Conservation (phyloP, 129 eudicot genomes). For the Chrysanthemum makinoi region DNA sequence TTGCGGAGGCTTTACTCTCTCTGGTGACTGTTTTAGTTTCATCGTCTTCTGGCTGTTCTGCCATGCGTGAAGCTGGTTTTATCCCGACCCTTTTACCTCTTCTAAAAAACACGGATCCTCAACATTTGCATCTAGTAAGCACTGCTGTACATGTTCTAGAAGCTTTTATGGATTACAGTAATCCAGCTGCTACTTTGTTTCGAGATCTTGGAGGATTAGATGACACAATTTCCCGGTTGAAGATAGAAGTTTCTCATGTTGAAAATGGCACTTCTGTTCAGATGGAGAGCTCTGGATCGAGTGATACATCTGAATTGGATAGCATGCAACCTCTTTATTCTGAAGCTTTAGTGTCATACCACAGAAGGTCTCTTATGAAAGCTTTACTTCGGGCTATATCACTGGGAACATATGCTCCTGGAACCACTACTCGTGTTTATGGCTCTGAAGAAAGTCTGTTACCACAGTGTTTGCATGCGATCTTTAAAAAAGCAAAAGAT, state of each 20-base stretch:
- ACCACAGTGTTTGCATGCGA: conserved; percentile 79
- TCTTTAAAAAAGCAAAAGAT: conserved; percentile 80
- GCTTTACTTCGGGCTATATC: conserved; percentile 95
- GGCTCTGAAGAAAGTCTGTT: conserved; percentile 92
- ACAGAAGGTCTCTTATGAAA: conserved; percentile 76
- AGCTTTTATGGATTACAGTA: conserved; percentile 98
- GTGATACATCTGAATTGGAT: conserved; percentile 48
- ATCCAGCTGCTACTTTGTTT: conserved; percentile 97
- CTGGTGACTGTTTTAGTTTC: conserved; percentile 90
- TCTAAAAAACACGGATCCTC: conserved; percentile 81
- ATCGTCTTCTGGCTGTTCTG: conserved; percentile 95
- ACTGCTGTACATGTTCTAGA: conserved; percentile 94
- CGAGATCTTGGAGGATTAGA: conserved; percentile 98
- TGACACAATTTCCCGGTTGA: conserved; percentile 77
- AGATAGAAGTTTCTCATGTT: conserved; percentile 82
- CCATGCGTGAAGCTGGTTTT: conserved; percentile 99
- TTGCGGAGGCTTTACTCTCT: conserved; percentile 90
- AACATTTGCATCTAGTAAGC: conserved; percentile 90
- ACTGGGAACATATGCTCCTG: conserved; percentile 97
- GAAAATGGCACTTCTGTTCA: conserved; percentile 51
- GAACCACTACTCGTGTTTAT: conserved; percentile 76
- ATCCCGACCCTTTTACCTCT: conserved; percentile 97
- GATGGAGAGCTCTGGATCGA: conserved; percentile 46
- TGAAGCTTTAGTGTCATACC: conserved; percentile 83
- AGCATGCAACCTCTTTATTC: conserved; percentile 77